Conservation (phyloP, 257 asterid genomes). For the Solanum neorickii region DNA sequence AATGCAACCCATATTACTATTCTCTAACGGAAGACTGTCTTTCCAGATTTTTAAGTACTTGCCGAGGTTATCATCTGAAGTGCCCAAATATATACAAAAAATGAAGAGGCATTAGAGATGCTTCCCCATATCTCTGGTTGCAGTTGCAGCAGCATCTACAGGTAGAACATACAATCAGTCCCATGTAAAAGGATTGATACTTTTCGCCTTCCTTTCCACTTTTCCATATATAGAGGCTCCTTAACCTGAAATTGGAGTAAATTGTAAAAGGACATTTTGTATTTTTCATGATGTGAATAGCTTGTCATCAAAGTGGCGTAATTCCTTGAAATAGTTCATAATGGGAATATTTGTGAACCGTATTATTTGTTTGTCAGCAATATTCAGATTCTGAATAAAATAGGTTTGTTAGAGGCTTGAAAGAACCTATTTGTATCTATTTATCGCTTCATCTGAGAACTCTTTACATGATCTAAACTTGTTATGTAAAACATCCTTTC, state of each 20-base stretch:
- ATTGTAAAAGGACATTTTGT: not conserved
- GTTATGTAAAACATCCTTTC: not conserved
- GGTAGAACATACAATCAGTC: not conserved
- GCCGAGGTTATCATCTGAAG: conserved; percentile 73
- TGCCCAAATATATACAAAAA: conserved; percentile 67
- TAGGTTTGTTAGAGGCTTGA: not conserved
- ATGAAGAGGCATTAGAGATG: conserved; percentile 69
- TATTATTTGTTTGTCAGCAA: not conserved
- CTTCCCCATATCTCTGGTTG: not conserved
- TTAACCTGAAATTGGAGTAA: not conserved
- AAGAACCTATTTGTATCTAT: not conserved
- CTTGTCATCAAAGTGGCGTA: not conserved
- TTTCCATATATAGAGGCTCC: not conserved
- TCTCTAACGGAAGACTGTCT: not conserved
- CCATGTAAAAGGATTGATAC: not conserved
- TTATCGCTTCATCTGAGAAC: not conserved
- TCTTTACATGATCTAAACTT: not conserved
- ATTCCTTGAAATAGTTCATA: not conserved
- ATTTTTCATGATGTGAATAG: not conserved
- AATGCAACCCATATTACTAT: not conserved
- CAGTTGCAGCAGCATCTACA: not conserved
- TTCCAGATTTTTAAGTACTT: conserved; percentile 69
- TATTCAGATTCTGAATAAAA: not conserved
- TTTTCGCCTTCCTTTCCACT: not conserved
- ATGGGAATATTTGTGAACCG: not conserved